Percentiles rank a stretch among this genome's conserved stretches.
Evolutionary conservation across 495 filamentous ascomycete species (phyloP).

Genomic region (Trichocladium uniseriatum): DNA sequence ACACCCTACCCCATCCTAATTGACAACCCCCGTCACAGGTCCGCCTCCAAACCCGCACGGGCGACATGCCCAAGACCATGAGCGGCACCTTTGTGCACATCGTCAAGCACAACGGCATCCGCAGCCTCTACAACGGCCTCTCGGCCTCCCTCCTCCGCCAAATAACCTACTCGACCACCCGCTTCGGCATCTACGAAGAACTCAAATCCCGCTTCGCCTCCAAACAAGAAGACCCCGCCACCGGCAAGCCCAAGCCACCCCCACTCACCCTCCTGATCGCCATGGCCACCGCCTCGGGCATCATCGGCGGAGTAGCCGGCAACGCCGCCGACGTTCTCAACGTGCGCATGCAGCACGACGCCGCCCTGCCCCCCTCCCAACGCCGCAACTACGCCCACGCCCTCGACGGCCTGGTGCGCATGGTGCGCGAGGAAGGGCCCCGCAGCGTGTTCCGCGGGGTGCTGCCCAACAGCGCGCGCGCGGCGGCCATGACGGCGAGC

Average conservation of each 20-base stretch:
- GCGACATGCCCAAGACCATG: constrained; percentile 62
- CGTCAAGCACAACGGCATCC: constrained; percentile 51
- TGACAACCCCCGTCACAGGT: constrained; percentile 39
- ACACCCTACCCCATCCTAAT: background rate
- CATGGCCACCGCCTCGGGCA: constrained; percentile 74
- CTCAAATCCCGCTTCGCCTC: constrained; percentile 59
- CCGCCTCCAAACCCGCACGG: constrained; percentile 72
- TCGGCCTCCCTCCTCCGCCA: constrained; percentile 90
- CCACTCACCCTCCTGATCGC: constrained; percentile 64
- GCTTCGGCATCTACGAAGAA: constrained; percentile 91
- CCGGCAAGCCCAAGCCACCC: constrained; percentile 40
- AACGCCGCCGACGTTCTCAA: constrained; percentile 95
- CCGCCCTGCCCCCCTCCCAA: constrained; percentile 60
- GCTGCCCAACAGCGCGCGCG: constrained; percentile 81
- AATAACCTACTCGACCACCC: constrained; percentile 82
- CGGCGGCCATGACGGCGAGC: constrained; percentile 85
- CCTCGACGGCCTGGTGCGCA: constrained; percentile 73
- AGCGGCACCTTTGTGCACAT: constrained; percentile 72
- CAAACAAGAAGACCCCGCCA: background rate
- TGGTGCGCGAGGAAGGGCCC: constrained; percentile 71
- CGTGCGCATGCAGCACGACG: constrained; percentile 97
- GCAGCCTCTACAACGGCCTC: constrained; percentile 75
- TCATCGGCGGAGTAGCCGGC: constrained; percentile 81
- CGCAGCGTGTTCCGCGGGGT: constrained; percentile 74
- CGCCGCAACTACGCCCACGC: constrained; percentile 86